phyloP scores from a whole-genome alignment of 805 yeast genomes.

The Ogataea corticis region DNA sequence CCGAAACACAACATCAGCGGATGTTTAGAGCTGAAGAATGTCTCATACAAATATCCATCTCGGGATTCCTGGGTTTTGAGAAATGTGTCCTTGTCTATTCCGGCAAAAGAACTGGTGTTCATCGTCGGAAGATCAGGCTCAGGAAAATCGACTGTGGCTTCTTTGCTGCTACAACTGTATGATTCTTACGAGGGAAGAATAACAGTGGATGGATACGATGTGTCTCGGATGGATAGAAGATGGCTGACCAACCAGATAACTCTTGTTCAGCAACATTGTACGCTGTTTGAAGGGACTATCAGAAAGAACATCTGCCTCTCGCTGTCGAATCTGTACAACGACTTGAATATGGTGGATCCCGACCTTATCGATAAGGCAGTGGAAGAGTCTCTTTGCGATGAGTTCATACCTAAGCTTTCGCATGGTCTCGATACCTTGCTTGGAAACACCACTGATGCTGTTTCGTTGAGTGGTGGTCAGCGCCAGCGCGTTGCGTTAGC shows the following conservation, averaged over 20 bases:
- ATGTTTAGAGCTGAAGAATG: slow-evolving; percentile 51
- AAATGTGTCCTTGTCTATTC: slow-evolving; percentile 46
- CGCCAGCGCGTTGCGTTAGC: slow-evolving; percentile 83
- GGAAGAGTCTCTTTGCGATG: slow-evolving; percentile 51
- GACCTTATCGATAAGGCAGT: slow-evolving; percentile 41
- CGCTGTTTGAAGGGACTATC: slow-evolving; percentile 64
- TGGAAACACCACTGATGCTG: slow-evolving; percentile 39
- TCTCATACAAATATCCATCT: slow-evolving; percentile 64
- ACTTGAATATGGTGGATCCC: slow-evolving; percentile 20
- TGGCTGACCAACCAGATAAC: slow-evolving; percentile 69
- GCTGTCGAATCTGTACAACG: slow-evolving; percentile 17
- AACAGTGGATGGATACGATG: slow-evolving; percentile 51
- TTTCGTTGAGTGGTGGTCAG: slow-evolving; percentile 85
- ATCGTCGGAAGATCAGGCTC: slow-evolving; percentile 89
- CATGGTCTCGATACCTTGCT: slow-evolving; percentile 56
- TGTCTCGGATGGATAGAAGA: slow-evolving; percentile 41
- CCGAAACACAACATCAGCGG: slow-evolving; percentile 41
- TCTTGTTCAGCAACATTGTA: slow-evolving; percentile 70
- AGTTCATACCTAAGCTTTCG: slow-evolving; percentile 49
- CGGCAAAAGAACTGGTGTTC: slow-evolving; percentile 51
- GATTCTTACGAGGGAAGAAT: slow-evolving; percentile 55
- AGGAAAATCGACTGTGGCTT: slow-evolving; percentile 84
- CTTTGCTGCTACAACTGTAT: slow-evolving; percentile 63
- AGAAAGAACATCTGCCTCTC: slow-evolving; percentile 55
- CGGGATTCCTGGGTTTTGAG: slow-evolving; percentile 51